Percentiles rank a stretch among this genome's conserved stretches.
These are phyloP conservation scores for Sanghuangporus sanghuang DNA, from an alignment of 1,284 basidiomycete genomes.

Conservation along the genomic window DNA sequence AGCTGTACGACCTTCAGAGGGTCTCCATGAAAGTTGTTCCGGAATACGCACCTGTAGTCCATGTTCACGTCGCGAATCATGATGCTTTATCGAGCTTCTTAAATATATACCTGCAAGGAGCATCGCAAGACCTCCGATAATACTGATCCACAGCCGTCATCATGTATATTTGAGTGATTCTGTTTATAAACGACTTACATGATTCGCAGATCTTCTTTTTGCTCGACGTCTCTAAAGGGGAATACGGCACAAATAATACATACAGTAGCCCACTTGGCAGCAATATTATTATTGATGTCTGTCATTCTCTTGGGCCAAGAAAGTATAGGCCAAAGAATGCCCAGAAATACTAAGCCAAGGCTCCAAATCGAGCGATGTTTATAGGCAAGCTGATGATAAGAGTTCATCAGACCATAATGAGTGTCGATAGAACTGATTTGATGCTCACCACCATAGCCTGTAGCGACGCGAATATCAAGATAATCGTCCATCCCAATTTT, in stretches of 20 bases:
- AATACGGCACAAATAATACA: slow-evolving; percentile 63
- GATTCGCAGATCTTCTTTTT: slow-evolving; percentile 55
- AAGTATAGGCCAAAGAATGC: slow-evolving; percentile 60
- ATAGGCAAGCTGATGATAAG: slow-evolving; percentile 50
- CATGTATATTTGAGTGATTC: neutral
- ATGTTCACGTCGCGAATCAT: neutral
- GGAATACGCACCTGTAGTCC: neutral
- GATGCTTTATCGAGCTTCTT: slow-evolving; percentile 2
- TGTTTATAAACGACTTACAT: slow-evolving; percentile 45
- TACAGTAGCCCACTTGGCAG: slow-evolving; percentile 43
- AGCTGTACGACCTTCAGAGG: slow-evolving; percentile 21
- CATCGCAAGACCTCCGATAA: slow-evolving; percentile 12
- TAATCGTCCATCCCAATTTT: slow-evolving; percentile 23
- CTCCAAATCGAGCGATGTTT: slow-evolving; percentile 73
- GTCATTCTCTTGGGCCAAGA: slow-evolving; percentile 38
- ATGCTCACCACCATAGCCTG: slow-evolving; percentile 69
- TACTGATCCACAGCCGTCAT: neutral
- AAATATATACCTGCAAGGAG: slow-evolving; percentile 2
- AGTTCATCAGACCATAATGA: neutral
- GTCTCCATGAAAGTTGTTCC: slow-evolving; percentile 21
- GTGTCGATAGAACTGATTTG: neutral
- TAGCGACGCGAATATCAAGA: slow-evolving; percentile 40
- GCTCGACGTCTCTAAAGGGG: slow-evolving; percentile 70
- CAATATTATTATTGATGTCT: slow-evolving; percentile 27
- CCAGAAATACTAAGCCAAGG: slow-evolving; percentile 58